Evolutionary conservation across 2,329 filamentous ascomycete genomes (phyloP).

Genomic region (Sclerotinia subarctica): DNA sequence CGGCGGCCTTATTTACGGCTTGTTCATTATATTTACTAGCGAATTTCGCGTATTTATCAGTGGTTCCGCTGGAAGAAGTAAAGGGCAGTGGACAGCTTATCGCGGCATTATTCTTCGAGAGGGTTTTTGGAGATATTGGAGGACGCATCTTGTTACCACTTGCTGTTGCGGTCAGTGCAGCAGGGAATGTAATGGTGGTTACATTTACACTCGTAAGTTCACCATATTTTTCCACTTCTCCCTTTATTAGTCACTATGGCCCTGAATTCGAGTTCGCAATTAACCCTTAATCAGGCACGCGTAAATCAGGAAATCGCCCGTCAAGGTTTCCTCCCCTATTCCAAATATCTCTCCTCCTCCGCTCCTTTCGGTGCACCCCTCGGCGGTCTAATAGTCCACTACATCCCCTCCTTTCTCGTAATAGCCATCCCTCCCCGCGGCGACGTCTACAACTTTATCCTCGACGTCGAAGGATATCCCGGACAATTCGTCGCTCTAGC

Average conservation of each 20-base stretch:
- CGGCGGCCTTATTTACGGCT: slow-evolving; percentile 51
- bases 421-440: slow-evolving; percentile 50
- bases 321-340: slow-evolving; percentile 48
- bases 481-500: slow-evolving; percentile 45
- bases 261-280: no score
- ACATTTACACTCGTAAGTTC: slow-evolving; percentile 53
- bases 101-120: slow-evolving; percentile 56
- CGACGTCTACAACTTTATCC: slow-evolving; percentile 39
- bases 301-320: slow-evolving; percentile 49
- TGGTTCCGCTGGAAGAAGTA: slow-evolving; percentile 55
- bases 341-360: slow-evolving; percentile 37
- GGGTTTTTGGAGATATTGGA: slow-evolving; percentile 47
- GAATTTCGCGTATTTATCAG: slow-evolving; percentile 60
- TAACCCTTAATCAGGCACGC: slow-evolving; percentile 41
- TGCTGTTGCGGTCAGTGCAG: slow-evolving; percentile 47
- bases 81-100: slow-evolving; percentile 53
- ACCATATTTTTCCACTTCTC: background rate
- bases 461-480: slow-evolving; percentile 42
- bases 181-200: slow-evolving; percentile 49
- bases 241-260: no score
- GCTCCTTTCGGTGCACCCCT: slow-evolving; percentile 32
- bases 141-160: slow-evolving; percentile 45
- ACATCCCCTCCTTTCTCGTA: slow-evolving; percentile 57
- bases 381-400: slow-evolving; percentile 53
- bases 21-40: slow-evolving; percentile 54